Percentiles rank a stretch among this genome's conserved stretches.
phyloP scores from a whole-genome alignment of 495 filamentous ascomycete species.

The Recurvomyces mirabilis region DNA sequence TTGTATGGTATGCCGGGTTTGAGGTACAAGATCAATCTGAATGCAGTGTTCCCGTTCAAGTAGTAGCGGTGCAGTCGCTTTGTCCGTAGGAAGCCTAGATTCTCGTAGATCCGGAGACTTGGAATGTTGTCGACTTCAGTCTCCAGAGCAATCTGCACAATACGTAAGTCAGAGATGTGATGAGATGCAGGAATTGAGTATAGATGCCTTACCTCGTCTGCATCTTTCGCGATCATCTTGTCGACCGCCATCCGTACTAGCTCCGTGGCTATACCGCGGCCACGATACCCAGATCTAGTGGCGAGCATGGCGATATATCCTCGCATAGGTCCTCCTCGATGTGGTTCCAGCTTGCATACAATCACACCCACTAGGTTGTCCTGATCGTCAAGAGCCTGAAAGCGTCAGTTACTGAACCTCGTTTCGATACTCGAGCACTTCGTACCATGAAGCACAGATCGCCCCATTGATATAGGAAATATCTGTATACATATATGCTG shows the following conservation, averaged over 20 bases:
- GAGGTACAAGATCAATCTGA: constrained; percentile 72
- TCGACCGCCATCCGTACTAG: constrained; percentile 86
- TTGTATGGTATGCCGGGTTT: constrained; percentile 44
- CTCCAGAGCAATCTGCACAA: constrained; percentile 67
- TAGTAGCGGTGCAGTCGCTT: constrained; percentile 96
- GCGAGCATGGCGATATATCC: constrained; percentile 99
- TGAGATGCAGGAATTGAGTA: neutral
- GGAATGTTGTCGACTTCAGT: constrained; percentile 92
- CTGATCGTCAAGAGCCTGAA: constrained; percentile 54
- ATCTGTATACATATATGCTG: constrained; percentile 98
- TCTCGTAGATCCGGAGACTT: constrained; percentile 86
- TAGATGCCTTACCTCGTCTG: constrained; percentile 59
- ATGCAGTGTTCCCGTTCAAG: constrained; percentile 90
- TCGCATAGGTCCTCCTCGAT: constrained; percentile 66
- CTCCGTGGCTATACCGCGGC: constrained; percentile 80
- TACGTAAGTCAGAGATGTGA: neutral
- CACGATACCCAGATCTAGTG: constrained; percentile 63
- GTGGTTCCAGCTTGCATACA: constrained; percentile 89
- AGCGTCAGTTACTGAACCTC: neutral
- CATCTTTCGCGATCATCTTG: constrained; percentile 70
- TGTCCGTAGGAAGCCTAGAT: constrained; percentile 81
- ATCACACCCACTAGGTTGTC: constrained; percentile 69
- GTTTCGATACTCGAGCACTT: too few species aligned
- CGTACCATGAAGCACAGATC: constrained; percentile 84
- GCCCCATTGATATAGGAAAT: constrained; percentile 97